Evolutionary conservation across 192 early-diverging fungal genomes (phyloP), one percentile per base, ranked within the genome.

Genomic region (Backusella psychrophila): DNA sequence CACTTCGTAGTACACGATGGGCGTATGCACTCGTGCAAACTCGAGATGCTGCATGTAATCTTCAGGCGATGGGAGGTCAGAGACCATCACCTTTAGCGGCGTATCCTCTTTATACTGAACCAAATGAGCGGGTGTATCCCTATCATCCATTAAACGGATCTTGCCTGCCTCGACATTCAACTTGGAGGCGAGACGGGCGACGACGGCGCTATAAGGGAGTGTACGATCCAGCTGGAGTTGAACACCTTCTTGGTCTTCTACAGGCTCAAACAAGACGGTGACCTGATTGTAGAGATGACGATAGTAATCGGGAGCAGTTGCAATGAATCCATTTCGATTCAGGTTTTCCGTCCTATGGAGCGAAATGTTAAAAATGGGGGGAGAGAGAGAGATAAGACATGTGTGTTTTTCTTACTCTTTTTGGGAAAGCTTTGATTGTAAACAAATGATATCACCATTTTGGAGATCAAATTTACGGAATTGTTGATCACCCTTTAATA

Each of bases 1-100:
- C 36, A 95, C 85, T 75, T 99, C 96, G 82, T 97, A 99, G 78
- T 88, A 91, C 6, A 99, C 59, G 6, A 86, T 75, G 42, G 82
- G 83, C 1, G 35, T 42, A 39, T 73, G 29, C 1, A 75, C 15
- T 9, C 66, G 14, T 5, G 75, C 78, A 21, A 75, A 46, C 23
- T 17, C 38, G 53, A 65, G 39, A 15, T 34, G 34, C 29, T 75
- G 66, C 21, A 49, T 19, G 41, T 79, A 79, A 6, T 75, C 53
- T 31, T 46, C 33, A 9, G 78, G 33, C 38, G 34, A 19, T 4
- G 49, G 52, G 29, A 75, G 39, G 38, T 33, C 23, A 44, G 66
- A 68, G 6, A 85, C 66, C 81, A 89, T 87, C 9, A 86, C 85
- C 42, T 80, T 29, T 11, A 81, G 35, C 8, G 38, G 41, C 1